phyloP scores from a whole-genome alignment of 2,329 filamentous ascomycete species.

The Penicillium verrucosum region DNA sequence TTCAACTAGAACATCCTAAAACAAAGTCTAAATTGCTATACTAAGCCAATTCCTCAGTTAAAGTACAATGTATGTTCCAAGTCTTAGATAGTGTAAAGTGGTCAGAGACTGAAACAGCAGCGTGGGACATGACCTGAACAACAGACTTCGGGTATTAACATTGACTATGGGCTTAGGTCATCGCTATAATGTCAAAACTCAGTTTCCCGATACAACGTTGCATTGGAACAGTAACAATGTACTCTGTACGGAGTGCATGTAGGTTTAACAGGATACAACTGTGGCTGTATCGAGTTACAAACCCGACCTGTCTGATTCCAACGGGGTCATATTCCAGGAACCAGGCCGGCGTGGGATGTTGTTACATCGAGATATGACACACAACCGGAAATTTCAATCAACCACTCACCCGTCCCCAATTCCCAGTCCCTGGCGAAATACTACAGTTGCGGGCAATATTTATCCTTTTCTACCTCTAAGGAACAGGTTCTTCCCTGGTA shows the following conservation, averaged over 20 bases:
- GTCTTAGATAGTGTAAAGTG: neutral
- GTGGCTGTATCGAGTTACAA: neutral
- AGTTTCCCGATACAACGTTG: conserved; percentile 2
- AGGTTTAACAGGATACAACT: neutral
- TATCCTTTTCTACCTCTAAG: neutral
- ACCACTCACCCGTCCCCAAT: neutral
- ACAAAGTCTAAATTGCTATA: neutral
- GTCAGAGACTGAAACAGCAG: conserved; percentile 4
- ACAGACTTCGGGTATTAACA: neutral
- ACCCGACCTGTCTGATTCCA: neutral
- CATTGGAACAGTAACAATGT: conserved; percentile 7
- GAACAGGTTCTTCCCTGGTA: neutral
- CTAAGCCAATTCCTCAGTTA: neutral
- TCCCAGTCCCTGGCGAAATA: neutral
- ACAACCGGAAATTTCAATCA: neutral
- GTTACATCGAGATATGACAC: neutral
- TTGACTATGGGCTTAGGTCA: neutral
- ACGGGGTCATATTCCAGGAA: neutral
- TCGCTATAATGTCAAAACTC: neutral
- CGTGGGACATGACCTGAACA: conserved; percentile 4
- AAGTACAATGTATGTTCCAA: neutral
- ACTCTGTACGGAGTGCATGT: neutral
- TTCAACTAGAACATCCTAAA: conserved; percentile 1
- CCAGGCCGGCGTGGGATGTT: neutral
- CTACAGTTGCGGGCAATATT: neutral